These are phyloP conservation scores for Filosporella fistucella DNA, from an alignment of 495 filamentous ascomycete genomes.

Conservation along the genomic window DNA sequence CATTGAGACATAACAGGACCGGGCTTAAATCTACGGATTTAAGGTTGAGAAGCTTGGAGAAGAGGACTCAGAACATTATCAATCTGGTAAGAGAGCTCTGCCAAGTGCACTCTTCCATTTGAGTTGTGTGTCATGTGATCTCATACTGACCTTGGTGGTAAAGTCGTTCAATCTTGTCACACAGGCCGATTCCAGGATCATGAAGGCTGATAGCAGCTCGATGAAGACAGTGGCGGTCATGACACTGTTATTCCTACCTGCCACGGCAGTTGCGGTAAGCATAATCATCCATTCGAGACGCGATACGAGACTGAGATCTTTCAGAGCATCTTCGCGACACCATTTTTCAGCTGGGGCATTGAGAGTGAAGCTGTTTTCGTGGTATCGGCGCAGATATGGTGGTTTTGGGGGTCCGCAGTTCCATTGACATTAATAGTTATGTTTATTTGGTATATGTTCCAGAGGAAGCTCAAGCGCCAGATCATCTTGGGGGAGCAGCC, in stretches of 20 bases:
- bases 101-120: no score
- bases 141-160: background rate
- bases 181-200: background rate
- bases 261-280: background rate
- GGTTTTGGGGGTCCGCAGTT: no score
- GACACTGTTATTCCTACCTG: background rate
- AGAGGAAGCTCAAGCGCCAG: no score
- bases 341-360: no score
- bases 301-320: background rate
- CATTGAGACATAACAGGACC: background rate
- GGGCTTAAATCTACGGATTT: background rate
- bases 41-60: background rate
- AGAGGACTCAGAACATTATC: background rate
- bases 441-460: no score
- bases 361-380: no score
- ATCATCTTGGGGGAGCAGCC: no score
- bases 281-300: background rate
- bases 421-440: no score
- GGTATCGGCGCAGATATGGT: no score
- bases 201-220: background rate
- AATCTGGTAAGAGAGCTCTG: background rate
- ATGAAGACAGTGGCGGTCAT: conserved; percentile 1
- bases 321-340: background rate
- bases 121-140: background rate
- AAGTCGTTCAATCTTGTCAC: background rate